Evolutionary conservation across 768 basidiomycete genomes (phyloP).

Genomic region (Zangia roseola): DNA sequence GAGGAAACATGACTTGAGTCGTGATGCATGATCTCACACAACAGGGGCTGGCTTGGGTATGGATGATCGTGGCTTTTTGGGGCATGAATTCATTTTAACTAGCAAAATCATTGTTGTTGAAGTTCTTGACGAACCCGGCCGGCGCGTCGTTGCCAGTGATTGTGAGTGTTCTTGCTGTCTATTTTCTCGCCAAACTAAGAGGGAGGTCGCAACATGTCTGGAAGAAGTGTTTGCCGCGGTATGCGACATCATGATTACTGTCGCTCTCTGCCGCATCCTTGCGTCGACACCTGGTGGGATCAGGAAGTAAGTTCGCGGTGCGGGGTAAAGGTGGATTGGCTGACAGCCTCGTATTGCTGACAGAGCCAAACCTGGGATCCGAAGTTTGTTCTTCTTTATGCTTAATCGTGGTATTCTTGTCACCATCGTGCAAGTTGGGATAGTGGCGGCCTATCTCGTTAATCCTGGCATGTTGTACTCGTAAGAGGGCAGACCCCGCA

Average conservation of each 20-base stretch:
- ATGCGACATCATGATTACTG: slow-evolving; percentile 8
- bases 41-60: slow-evolving; percentile 9
- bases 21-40: neutral
- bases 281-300: slow-evolving; percentile 9
- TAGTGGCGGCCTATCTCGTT: neutral
- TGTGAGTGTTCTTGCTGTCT: neutral
- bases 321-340: neutral
- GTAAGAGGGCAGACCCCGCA: neutral
- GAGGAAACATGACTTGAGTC: neutral
- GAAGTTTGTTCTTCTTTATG: slow-evolving; percentile 11
- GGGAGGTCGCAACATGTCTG: neutral
- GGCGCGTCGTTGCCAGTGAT: neutral
- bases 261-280: slow-evolving; percentile 10
- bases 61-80: neutral
- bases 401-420: slow-evolving; percentile 15
- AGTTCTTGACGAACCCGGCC: neutral
- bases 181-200: neutral
- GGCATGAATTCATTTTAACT: neutral
- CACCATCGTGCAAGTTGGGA: slow-evolving; percentile 9
- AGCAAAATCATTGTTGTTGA: slow-evolving; percentile 2
- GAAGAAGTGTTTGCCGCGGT: slow-evolving; percentile 6
- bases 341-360: neutral
- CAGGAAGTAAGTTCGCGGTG: neutral
- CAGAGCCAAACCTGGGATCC: slow-evolving; percentile 9
- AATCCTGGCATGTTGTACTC: slow-evolving; percentile 5